Base-by-base conservation (phyloP, 176 grass and related monocot genomes). In the Ensete ventricosum region DNA sequence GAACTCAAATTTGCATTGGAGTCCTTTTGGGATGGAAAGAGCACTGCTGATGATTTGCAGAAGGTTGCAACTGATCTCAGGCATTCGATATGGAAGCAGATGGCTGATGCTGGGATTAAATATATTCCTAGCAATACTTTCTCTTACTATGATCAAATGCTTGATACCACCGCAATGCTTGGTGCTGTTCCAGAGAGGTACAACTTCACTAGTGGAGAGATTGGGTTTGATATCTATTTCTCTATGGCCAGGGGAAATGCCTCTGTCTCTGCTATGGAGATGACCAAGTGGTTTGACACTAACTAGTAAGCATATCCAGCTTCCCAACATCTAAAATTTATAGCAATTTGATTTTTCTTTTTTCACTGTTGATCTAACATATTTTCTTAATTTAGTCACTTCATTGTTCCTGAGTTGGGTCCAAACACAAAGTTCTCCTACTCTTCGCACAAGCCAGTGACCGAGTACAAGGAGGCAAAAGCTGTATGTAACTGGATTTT, bases 261-360 rank as follows among this genome's bases (percentile, higher is more conserved):
- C 65, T 90, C 93, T 50, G 87, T 92, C n/a, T 87, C 89, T 72
- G 93, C 93, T 82, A 92, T 96, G 93, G 93, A 96, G 81, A 96
- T 96, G 93, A 96, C 93, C 81, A 96, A 96, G 87, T 96, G 93
- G 93, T 96, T 96, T 26, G 93, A 96, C 77, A 96, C 89, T 79
- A 96, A 92, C 89, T 96, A 96, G 89, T 92, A 85, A 92, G 93
- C 79, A 26, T 2, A 8, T 25, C 1, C 2, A 1, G 13, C 73
- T 53, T 43, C 53, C 8, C 13, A 54, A 9, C 50, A 51, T 53
- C 23, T 60, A 54, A 3, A 19, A 21, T 14, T 58, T 55, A 55
- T 62, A 54, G 78, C 67, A 1, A 17, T 7, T 1, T 73, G 73
- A 21, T 66, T 27, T 27, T 19, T 7, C 16, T 71, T 74, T 69